Evolutionary conservation across 306 rosid genomes (phyloP), one percentile per base, ranked within the genome.

Genomic region (Acacia crassicarpa): DNA sequence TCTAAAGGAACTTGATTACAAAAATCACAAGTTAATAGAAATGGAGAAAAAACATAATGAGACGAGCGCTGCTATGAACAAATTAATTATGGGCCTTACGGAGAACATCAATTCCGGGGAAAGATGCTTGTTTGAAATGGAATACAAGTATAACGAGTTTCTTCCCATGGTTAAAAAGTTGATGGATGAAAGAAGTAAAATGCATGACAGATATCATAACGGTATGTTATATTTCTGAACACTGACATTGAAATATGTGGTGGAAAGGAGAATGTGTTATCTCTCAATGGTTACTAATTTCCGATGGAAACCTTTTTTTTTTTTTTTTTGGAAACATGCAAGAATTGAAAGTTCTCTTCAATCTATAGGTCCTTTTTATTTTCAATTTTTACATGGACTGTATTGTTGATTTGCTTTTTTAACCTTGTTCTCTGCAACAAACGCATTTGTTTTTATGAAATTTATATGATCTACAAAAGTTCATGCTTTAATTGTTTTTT

Each of bases 131-230:
- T 25, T 78, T 63, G 77, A 77, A 78, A 66, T 73, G 74, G 80
- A 81, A 72, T 65, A 61, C 48, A 85, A 77, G 78, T 58, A 44
- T 68, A 20, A 20, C 61, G 88, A 81, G 70, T 73, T 80, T 56
- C 22, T 23, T 43, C 5, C 40, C 12, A 54, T 23, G 67, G 80
- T 67, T 56, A 73, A 71, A 68, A 54, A 33, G 44, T 27, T 85
- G 69, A 74, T 15, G 77, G 27, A 67, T 2, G 82, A 84, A 58
- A 85, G 20, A 67, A 25, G 46, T 25, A 9, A 66, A 49, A 38
- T 58, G 51, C 27, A 2, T 27, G 76, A 51, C 8, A 59, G n/a
- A 40, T 41, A 54, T 51, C 59, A 51, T 6, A 38, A 59, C 70
- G 81, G 84, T 80, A 80, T 75, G 48, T 51, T 48, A 45, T 67